Conservation (phyloP, 495 filamentous ascomycete genomes). For the Hypoxylon rickii region DNA sequence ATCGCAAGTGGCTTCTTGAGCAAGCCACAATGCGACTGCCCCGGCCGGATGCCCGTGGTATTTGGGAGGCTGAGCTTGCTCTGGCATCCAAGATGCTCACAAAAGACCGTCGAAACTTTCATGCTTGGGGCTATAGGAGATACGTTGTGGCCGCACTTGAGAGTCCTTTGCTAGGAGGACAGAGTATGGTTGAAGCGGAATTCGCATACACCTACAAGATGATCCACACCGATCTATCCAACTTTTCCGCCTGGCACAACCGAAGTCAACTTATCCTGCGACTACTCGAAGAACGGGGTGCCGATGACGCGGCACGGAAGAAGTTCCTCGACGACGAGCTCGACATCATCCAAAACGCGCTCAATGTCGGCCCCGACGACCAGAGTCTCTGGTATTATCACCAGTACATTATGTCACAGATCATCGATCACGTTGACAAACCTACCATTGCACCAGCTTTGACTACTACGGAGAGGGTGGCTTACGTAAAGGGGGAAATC, state of each 20-base stretch:
- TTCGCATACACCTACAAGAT: constrained; percentile 89
- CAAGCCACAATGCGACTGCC: constrained; percentile 68
- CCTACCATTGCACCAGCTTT: constrained; percentile 67
- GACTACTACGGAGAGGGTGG: constrained; percentile 61
- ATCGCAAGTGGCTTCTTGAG: constrained; percentile 84
- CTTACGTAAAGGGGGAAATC: constrained; percentile 71
- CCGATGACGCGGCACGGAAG: constrained; percentile 63
- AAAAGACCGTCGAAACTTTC: constrained; percentile 90
- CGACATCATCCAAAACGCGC: constrained; percentile 69
- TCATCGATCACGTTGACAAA: constrained; percentile 42
- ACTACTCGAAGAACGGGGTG: constrained; percentile 69
- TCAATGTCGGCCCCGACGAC: constrained; percentile 85
- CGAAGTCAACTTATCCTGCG: constrained; percentile 79
- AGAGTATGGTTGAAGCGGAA: constrained; percentile 74
- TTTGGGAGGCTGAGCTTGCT: constrained; percentile 84
- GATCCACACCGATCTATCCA: constrained; percentile 80
- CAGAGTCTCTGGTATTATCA: constrained; percentile 98
- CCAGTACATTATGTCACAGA: constrained; percentile 62
- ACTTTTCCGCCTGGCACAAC: constrained; percentile 97
- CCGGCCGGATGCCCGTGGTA: constrained; percentile 51
- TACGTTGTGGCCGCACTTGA: constrained; percentile 73
- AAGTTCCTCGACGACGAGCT: constrained; percentile 79
- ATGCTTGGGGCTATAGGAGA: constrained; percentile 92
- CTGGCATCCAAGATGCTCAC: constrained; percentile 84
- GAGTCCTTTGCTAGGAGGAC: constrained; percentile 52